Evolutionary conservation across 2,329 filamentous ascomycete species (phyloP).

Genomic region (Albifimbria verrucaria): DNA sequence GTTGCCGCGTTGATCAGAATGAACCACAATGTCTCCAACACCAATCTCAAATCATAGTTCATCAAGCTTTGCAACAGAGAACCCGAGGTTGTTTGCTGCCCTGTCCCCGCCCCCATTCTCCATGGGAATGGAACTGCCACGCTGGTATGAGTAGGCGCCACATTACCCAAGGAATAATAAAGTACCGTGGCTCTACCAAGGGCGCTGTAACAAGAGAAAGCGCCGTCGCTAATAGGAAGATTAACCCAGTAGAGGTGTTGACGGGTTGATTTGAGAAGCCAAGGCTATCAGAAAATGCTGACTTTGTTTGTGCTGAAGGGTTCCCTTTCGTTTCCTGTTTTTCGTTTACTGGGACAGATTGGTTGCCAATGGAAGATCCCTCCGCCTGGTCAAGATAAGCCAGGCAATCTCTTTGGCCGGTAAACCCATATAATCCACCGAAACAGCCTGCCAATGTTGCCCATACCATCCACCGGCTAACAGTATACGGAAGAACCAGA

Average conservation of each 20-base stretch:
- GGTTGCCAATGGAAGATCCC: too few species aligned
- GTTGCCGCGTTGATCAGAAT: conserved; percentile 61
- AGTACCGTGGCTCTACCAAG: conserved; percentile 92
- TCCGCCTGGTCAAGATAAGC: too few species aligned
- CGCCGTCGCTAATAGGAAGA: conserved; percentile 65
- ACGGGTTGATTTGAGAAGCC: conserved; percentile 29
- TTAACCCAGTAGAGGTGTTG: conserved; percentile 48
- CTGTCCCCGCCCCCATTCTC: not conserved
- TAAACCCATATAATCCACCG: not conserved
- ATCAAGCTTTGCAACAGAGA: conserved; percentile 10
- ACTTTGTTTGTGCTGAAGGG: not conserved
- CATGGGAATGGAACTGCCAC: conserved; percentile 27
- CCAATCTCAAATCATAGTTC: conserved; percentile 43
- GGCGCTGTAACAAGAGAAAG: conserved; percentile 84
- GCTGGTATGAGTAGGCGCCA: conserved; percentile 79
- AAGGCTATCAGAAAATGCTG: too few species aligned
- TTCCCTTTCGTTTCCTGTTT: not conserved
- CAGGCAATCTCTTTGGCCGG: too few species aligned
- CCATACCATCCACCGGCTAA: conserved; percentile 67
- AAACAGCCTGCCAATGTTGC: conserved; percentile 52
- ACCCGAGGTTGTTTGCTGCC: too few species aligned
- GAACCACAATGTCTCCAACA: conserved; percentile 68
- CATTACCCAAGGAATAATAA: conserved; percentile 91
- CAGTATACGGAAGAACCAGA: conserved; percentile 67
- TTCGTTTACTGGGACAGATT: not conserved